Evolutionary conservation across 345 rosid species (phyloP).

Genomic region (Erucastrum elatum): DNA sequence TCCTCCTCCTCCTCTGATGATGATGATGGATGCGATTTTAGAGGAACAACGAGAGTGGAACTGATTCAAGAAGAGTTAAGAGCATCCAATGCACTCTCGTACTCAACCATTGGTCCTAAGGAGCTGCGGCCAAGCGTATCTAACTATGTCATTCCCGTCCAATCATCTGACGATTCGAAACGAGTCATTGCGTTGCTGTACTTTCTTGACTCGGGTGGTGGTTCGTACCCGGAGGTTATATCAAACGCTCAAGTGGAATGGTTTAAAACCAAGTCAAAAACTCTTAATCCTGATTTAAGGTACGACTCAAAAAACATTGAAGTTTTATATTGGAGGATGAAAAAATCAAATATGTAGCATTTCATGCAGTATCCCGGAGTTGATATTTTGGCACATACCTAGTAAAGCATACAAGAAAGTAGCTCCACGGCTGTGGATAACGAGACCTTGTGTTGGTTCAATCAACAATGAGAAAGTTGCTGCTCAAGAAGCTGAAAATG

Average conservation of each 20-base stretch:
- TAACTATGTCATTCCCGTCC: slow-evolving; percentile 60
- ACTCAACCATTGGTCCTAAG: slow-evolving; percentile 56
- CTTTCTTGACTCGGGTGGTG: slow-evolving; percentile 93
- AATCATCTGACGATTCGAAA: slow-evolving; percentile 41
- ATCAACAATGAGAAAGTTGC: slow-evolving; percentile 77
- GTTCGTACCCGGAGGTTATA: slow-evolving; percentile 78
- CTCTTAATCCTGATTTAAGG: slow-evolving; percentile 69
- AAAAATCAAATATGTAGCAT: neutral
- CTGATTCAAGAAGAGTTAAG: slow-evolving; percentile 58
- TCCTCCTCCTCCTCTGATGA: slow-evolving; percentile 2
- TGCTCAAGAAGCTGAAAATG: slow-evolving; percentile 76
- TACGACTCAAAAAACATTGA: slow-evolving; percentile 1
- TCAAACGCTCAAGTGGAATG: slow-evolving; percentile 78
- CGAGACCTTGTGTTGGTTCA: slow-evolving; percentile 79
- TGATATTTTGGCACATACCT: slow-evolving; percentile 94
- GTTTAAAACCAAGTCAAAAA: slow-evolving; percentile 55
- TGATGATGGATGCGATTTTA: slow-evolving; percentile 51
- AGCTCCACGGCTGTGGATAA: slow-evolving; percentile 59
- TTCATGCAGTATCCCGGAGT: slow-evolving; percentile 59
- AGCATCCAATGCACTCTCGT: slow-evolving; percentile 40
- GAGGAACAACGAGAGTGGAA: slow-evolving; percentile 57
- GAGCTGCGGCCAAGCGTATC: slow-evolving; percentile 86
- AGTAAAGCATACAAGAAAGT: slow-evolving; percentile 72
- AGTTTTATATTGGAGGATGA: neutral
- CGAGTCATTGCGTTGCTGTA: slow-evolving; percentile 55